Percentiles rank a stretch among this genome's conserved stretches.
phyloP scores from a whole-genome alignment of 768 basidiomycete genomes.

The Kockovaella imperatae region DNA sequence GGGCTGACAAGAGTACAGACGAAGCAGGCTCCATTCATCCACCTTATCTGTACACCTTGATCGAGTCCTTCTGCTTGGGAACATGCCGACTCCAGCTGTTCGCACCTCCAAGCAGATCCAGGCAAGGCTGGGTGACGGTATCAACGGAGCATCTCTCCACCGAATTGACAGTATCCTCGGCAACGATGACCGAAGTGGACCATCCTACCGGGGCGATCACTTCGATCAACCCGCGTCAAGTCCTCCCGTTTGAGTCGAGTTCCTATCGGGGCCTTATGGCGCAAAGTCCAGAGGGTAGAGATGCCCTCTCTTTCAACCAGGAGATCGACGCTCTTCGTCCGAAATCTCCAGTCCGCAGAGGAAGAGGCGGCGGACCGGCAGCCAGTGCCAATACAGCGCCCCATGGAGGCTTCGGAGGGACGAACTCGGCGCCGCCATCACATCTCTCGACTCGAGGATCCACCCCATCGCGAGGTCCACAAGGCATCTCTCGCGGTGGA shows the following conservation, averaged over 20 bases:
- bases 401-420: too few relatives aligned
- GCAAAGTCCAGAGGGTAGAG: conserved; percentile 8
- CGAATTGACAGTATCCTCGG: conserved; percentile 39
- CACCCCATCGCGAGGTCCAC: too few relatives aligned
- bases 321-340: conserved; percentile 80
- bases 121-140: conserved; percentile 66
- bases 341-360: conserved; percentile 58
- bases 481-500: too few relatives aligned
- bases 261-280: conserved; percentile 50
- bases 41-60: conserved; percentile 88
- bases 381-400: too few relatives aligned
- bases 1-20: background rate
- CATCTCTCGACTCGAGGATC: too few relatives aligned
- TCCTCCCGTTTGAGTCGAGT: conserved; percentile 30
- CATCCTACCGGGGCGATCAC: too few relatives aligned
- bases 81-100: conserved; percentile 85
- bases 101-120: conserved; percentile 58
- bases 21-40: conserved; percentile 55
- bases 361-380: conserved; percentile 7
- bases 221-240: background rate
- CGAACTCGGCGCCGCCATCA: too few relatives aligned
- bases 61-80: conserved; percentile 97
- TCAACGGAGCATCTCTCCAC: conserved; percentile 25
- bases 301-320: conserved; percentile 19
- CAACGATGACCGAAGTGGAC: background rate